These are phyloP conservation scores for Cladosporium sp. DNA, from an alignment of 2,329 filamentous ascomycete species.

Conservation along the genomic window DNA sequence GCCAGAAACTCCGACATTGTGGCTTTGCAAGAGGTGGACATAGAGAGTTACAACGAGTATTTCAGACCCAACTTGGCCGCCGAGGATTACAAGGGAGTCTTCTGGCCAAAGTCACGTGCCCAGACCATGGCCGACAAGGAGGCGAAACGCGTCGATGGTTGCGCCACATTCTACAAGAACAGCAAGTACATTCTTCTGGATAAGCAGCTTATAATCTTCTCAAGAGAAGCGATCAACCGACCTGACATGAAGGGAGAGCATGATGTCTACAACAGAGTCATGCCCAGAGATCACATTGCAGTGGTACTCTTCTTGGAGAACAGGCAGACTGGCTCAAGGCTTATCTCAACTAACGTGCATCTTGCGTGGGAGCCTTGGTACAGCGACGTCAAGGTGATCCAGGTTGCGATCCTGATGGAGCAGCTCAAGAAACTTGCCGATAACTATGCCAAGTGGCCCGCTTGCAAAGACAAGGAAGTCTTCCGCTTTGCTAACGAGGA, in stretches of 20 bases:
- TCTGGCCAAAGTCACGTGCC: constrained; percentile 84
- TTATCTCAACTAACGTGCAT: constrained; percentile 93
- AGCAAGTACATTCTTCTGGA: constrained; percentile 92
- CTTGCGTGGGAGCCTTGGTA: constrained; percentile 89
- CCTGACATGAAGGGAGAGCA: constrained; percentile 97
- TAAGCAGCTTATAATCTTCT: constrained; percentile 91
- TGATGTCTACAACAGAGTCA: constrained; percentile 96
- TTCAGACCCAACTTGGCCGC: constrained; percentile 83
- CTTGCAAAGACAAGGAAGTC: constrained; percentile 63
- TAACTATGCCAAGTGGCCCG: constrained; percentile 72
- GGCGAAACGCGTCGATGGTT: constrained; percentile 86
- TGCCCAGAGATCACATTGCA: constrained; percentile 97
- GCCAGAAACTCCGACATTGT: constrained; percentile 81
- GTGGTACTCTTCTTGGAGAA: constrained; percentile 92
- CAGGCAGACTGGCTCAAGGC: constrained; percentile 76
- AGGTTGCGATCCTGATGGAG: constrained; percentile 93
- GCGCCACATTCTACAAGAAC: constrained; percentile 93
- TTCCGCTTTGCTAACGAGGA: constrained; percentile 47
- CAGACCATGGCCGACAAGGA: constrained; percentile 90
- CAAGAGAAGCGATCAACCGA: constrained; percentile 84
- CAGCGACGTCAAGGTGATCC: constrained; percentile 92
- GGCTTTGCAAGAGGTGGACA: constrained; percentile 89
- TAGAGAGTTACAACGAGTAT: constrained; percentile 85
- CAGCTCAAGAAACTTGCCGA: constrained; percentile 81
- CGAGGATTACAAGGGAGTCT: constrained; percentile 88